Evolutionary conservation across 2,329 filamentous ascomycete species (phyloP).

Genomic region (Fusarium globosum): DNA sequence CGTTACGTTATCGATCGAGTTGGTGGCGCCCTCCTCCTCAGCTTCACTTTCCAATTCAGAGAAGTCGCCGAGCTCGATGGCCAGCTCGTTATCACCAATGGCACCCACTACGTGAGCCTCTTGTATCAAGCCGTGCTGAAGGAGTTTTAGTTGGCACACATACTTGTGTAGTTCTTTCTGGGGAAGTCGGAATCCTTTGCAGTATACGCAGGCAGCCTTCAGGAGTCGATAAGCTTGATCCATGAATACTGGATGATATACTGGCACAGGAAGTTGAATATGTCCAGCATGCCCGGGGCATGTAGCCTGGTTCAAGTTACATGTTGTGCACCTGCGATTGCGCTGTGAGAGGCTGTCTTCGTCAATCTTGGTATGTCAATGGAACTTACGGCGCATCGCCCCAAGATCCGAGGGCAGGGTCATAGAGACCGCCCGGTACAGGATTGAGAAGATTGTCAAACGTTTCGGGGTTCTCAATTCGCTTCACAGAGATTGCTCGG

Average conservation of each 20-base stretch:
- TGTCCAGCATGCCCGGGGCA: slow-evolving; percentile 96
- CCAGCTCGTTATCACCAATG: slow-evolving; percentile 57
- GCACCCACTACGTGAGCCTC: slow-evolving; percentile 71
- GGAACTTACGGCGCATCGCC: slow-evolving; percentile 77
- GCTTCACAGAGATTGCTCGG: slow-evolving; percentile 88
- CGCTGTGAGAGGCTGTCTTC: slow-evolving; percentile 14
- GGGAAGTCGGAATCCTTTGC: slow-evolving; percentile 85
- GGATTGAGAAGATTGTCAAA: slow-evolving; percentile 93
- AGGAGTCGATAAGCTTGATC: slow-evolving; percentile 89
- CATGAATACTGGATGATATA: slow-evolving; percentile 97
- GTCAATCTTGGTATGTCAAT: not conserved
- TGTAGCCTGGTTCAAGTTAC: slow-evolving; percentile 81
- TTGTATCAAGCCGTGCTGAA: slow-evolving; percentile 84
- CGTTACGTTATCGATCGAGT: slow-evolving; percentile 62
- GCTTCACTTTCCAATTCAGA: slow-evolving; percentile 66
- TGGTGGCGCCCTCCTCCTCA: slow-evolving; percentile 69
- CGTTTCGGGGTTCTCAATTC: slow-evolving; percentile 92
- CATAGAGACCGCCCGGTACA: slow-evolving; percentile 90
- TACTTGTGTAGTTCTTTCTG: slow-evolving; percentile 81
- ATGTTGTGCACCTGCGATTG: slow-evolving; percentile 82
- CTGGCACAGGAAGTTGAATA: slow-evolving; percentile 90
- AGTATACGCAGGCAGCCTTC: slow-evolving; percentile 90
- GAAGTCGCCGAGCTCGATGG: slow-evolving; percentile 48
- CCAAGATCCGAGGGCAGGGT: slow-evolving; percentile 90
- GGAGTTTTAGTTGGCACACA: slow-evolving; percentile 83